Evolutionary conservation across 495 filamentous ascomycete genomes (phyloP).

Genomic region (Aspergillus diversus): DNA sequence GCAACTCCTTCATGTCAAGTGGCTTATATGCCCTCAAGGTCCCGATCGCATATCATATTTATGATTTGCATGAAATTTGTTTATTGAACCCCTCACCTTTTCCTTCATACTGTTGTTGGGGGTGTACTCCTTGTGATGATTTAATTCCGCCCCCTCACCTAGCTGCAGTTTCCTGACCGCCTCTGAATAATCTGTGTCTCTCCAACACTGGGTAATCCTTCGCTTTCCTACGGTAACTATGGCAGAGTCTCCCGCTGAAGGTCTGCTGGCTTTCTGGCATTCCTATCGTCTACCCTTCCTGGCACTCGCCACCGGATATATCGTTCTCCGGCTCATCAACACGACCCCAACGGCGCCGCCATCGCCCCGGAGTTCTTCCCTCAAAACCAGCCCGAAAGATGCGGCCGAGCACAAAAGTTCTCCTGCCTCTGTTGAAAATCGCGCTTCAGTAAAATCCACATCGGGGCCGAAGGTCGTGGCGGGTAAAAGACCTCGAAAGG

Average conservation of each 20-base stretch:
- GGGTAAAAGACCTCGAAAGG: constrained; percentile 41
- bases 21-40: too few relatives aligned
- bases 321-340: constrained; percentile 34
- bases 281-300: constrained; percentile 42
- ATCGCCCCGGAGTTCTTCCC: constrained; percentile 39
- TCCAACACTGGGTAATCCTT: neutral
- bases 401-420: constrained; percentile 12
- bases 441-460: constrained; percentile 19
- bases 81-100: neutral
- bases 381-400: constrained; percentile 23
- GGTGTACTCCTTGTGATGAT: neutral
- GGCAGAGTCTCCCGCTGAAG: constrained; percentile 18
- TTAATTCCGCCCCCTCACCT: constrained; percentile 4
- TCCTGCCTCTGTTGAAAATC: constrained; percentile 17
- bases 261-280: constrained; percentile 45
- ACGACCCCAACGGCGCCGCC: constrained; percentile 31
- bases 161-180: neutral
- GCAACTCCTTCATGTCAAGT: too few relatives aligned
- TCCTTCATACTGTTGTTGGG: too few relatives aligned
- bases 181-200: neutral
- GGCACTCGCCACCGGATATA: constrained; percentile 27
- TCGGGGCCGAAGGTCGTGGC: constrained; percentile 46
- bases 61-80: too few relatives aligned
- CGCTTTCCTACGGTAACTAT: constrained; percentile 5
- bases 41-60: too few relatives aligned